Percentiles rank a stretch among this genome's conserved stretches.
phyloP scores from a whole-genome alignment of 306 rosid genomes.

The Herpetospermum pedunculosum region DNA sequence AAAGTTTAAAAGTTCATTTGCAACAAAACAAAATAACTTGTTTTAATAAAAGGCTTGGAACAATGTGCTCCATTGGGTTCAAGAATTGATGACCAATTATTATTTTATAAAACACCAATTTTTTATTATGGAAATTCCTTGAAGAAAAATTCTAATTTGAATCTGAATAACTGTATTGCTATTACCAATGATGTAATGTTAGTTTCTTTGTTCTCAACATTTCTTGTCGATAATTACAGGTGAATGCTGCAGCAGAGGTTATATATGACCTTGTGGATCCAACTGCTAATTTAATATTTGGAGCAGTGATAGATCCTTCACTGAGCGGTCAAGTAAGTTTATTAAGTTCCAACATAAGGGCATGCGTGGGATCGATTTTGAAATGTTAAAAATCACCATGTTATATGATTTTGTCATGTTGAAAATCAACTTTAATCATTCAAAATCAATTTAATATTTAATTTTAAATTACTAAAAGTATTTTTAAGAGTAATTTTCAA shows the following conservation, averaged over 20 bases:
- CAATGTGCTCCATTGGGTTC: not conserved
- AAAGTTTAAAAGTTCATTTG: not conserved
- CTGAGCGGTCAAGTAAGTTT: constrained; percentile 91
- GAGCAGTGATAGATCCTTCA: constrained; percentile 97
- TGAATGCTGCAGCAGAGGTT: constrained; percentile 99
- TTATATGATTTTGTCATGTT: too few relatives aligned
- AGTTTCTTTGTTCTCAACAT: not conserved
- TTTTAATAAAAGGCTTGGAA: not conserved
- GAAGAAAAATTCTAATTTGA: not conserved
- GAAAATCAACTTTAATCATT: too few relatives aligned
- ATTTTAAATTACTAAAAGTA: too few relatives aligned
- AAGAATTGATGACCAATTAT: not conserved
- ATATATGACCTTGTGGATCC: constrained; percentile 99
- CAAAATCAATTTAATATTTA: too few relatives aligned
- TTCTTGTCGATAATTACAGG: constrained; percentile 27
- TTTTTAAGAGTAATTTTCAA: too few relatives aligned
- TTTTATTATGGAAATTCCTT: not conserved
- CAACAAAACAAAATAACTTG: not conserved
- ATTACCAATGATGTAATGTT: not conserved
- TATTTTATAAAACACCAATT: too few relatives aligned
- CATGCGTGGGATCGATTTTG: too few relatives aligned
- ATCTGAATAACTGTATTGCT: not conserved
- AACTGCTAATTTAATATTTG: constrained; percentile 87
- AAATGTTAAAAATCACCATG: too few relatives aligned
- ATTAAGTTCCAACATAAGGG: not conserved